Evolutionary conservation across 2,329 filamentous ascomycete species (phyloP), one percentile per base, ranked within the genome.

Genomic region (Microascus cirrosus): DNA sequence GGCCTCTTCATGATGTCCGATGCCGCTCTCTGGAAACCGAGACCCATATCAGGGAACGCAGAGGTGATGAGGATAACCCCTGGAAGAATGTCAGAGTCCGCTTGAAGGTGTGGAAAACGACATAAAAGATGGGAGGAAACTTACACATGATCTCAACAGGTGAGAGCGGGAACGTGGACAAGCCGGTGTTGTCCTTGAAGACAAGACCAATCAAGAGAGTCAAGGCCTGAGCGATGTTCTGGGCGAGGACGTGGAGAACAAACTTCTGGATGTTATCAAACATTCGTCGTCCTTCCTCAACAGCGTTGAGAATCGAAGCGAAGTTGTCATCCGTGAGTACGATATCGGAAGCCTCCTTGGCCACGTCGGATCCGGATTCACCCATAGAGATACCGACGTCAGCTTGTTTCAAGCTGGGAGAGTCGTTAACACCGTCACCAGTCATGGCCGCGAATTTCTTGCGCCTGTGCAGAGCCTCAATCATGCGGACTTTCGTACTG

Each of bases 341-440:
- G 68, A 89, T 87, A 55, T 72, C 77, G 1, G 78, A 74, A 2
- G 84, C 83, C 57, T 83, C 81, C 64, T 87, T 88, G n/a, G 85
- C 84, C 2, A 88, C 84, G 63, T 87, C 84, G 13, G 80, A 84
- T 1, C 85, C 84, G 39, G 79, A 77, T 65, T 78, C 74, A 10
- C 84, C 85, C 85, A 88, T 88, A n/a, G 84, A 84, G 60, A 87
- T 89, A 60, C 83, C 85, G 11, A 89, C 83, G 64, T 89, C 85
- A 1, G 84, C 80, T 55, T 77, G 77, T 67, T 86, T 83, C 28
- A 88, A 75, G 15, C 83, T 85, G 1, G 85, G 85, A 7, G 81
- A 82, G 65, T 88, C 85, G 61, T 88, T 88, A 35, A 87, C 85
- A 54, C 85, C 85, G 62, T 88, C 85, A 54, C 85, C 85, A 34